Evolutionary conservation across 257 asterid species (phyloP), one percentile per base, ranked within the genome.

Genomic region (Ilex asprella): DNA sequence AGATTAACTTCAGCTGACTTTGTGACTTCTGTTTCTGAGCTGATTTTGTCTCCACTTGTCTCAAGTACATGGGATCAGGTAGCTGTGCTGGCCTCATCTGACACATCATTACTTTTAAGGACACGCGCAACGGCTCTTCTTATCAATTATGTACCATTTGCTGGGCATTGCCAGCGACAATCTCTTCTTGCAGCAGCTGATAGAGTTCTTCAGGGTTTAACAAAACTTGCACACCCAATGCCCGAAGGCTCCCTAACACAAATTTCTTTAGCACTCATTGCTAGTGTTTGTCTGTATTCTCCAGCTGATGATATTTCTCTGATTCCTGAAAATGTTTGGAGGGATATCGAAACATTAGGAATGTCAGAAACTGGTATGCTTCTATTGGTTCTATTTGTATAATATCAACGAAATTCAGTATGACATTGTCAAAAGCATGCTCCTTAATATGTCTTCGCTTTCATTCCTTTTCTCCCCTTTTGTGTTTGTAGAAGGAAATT

Each of bases 151-250:
- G 77, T 89, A 72, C 96, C 96, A 15, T 87, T 83, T 63, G 79
- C 83, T 58, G 89, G 74, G 66, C 77, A 88, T 70, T 70, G 66
- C 63, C 85, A 75, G 70, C 68, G 89, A 78, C 95, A 82, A 75
- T 79, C 94, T 14, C 87, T 92, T 73, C 95, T 92, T 82, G 76
- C 83, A 61, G 88, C 95, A 68, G 80, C 95, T 70, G 97, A 89
- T 71, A 78, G 72, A 67, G 67, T 85, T 82, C 86, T 92, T 70
- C 88, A 72, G 50, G 76, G 88, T 79, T 77, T 89, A 73, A 83
- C 83, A 4, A 80, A 81, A 56, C 89, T 89, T 63, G 70, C 80
- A 10, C 82, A 79, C 59, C 85, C 88, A 0, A 67, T 84, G 16
- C 78, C 89, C 77, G 80, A 79, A 71, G 92, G 94, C 65, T 94